phyloP scores from a whole-genome alignment of 345 rosid genomes.

The Eucalyptus marginata region DNA sequence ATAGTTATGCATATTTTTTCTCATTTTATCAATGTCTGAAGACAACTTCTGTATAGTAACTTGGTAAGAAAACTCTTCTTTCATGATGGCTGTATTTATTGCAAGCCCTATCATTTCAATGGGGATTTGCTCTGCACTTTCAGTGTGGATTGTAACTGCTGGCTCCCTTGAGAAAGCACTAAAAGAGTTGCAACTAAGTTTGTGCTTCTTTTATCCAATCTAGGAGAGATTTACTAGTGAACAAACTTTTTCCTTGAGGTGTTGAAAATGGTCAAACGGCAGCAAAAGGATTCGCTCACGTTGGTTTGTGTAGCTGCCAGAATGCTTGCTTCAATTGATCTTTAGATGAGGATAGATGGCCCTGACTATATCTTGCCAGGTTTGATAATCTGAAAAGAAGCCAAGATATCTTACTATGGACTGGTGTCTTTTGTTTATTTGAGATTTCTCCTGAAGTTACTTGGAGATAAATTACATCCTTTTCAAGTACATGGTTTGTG shows the following conservation, averaged over 20 bases:
- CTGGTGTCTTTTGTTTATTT: background rate
- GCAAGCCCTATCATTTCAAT: background rate
- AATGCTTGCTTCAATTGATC: background rate
- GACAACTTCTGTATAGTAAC: background rate
- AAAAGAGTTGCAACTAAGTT: background rate
- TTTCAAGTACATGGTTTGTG: background rate
- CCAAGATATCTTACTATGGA: background rate
- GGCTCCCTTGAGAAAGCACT: background rate
- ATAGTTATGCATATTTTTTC: background rate
- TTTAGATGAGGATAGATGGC: background rate
- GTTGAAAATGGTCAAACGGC: background rate
- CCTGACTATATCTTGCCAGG: background rate
- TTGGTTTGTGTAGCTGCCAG: background rate
- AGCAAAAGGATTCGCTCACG: background rate
- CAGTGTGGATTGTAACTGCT: background rate
- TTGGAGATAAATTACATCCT: background rate
- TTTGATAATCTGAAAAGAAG: background rate
- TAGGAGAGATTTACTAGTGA: background rate
- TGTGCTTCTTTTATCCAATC: background rate
- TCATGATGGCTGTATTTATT: background rate
- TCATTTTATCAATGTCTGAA: background rate
- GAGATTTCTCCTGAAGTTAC: background rate
- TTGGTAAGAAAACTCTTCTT: background rate
- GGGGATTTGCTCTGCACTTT: background rate
- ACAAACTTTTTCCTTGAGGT: background rate